These are phyloP conservation scores for Naumovozyma dairenensis DNA, from an alignment of 805 yeast genomes.

Conservation along the genomic window DNA sequence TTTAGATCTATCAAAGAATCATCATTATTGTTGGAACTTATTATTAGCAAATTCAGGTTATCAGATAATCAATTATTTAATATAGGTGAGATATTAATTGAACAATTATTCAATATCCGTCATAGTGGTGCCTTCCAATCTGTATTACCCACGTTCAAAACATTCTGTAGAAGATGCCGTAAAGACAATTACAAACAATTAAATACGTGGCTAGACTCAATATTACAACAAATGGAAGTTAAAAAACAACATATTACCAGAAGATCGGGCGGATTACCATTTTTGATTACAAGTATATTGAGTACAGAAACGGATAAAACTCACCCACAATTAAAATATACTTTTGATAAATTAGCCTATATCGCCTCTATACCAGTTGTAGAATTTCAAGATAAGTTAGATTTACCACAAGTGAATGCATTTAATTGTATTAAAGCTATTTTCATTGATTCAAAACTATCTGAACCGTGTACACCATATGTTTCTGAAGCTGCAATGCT, in stretches of 20 bases:
- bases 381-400: slow-evolving; percentile 45
- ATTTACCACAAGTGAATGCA: slow-evolving; percentile 89
- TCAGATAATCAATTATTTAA: slow-evolving; percentile 15
- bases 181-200: slow-evolving; percentile 34
- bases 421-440: slow-evolving; percentile 73
- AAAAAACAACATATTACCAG: slow-evolving; percentile 69
- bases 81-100: slow-evolving; percentile 47
- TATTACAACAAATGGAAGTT: slow-evolving; percentile 40
- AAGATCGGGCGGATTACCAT: slow-evolving; percentile 89
- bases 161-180: slow-evolving; percentile 53
- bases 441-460: slow-evolving; percentile 60
- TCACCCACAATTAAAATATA: slow-evolving; percentile 34
- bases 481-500: slow-evolving; percentile 50
- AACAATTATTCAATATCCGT: slow-evolving; percentile 61
- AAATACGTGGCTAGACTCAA: slow-evolving; percentile 48
- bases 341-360: slow-evolving; percentile 42
- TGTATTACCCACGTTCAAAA: slow-evolving; percentile 68
- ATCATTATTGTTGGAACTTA: slow-evolving; percentile 39
- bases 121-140: slow-evolving; percentile 92
- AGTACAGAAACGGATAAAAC: slow-evolving; percentile 35
- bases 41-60: slow-evolving; percentile 32
- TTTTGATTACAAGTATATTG: slow-evolving; percentile 63
- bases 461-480: slow-evolving; percentile 40
- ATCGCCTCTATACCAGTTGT: slow-evolving; percentile 46
- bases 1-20: slow-evolving; percentile 84